Evolutionary conservation across 2,329 filamentous ascomycete genomes (phyloP).

Genomic region (Ophiostoma piceae): DNA sequence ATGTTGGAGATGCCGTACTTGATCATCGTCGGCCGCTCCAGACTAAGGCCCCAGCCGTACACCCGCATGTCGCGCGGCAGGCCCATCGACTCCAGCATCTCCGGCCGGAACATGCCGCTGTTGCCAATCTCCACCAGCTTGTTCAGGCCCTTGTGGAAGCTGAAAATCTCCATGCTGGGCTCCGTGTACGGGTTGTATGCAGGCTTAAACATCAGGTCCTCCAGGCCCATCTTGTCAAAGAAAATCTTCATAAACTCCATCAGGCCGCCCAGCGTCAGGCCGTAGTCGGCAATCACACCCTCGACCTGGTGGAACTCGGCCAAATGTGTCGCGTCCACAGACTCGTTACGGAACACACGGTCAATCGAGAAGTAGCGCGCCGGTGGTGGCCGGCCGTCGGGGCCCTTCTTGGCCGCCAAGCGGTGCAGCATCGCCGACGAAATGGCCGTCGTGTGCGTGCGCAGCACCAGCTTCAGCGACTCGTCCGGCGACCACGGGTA

Average conservation of each 20-base stretch:
- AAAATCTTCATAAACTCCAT: conserved; percentile 60
- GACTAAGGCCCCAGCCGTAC: conserved; percentile 85
- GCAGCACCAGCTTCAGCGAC: conserved; percentile 77
- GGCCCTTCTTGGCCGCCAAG: conserved; percentile 69
- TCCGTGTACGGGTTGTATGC: conserved; percentile 93
- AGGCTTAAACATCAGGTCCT: conserved; percentile 84
- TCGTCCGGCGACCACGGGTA: conserved; percentile 91
- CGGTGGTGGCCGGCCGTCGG: conserved; percentile 57
- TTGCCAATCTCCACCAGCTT: conserved; percentile 98
- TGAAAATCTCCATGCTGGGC: conserved; percentile 97
- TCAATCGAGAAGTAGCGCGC: conserved; percentile 99
- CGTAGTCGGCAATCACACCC: conserved; percentile 96
- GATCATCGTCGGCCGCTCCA: conserved; percentile 98
- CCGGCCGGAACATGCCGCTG: conserved; percentile 96
- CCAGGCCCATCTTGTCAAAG: conserved; percentile 93
- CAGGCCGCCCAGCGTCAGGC: conserved; percentile 81
- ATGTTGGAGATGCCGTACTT: conserved; percentile 89
- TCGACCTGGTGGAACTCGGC: conserved; percentile 99
- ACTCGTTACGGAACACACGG: conserved; percentile 95
- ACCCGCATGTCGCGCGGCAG: conserved; percentile 78
- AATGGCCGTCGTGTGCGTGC: conserved; percentile 93
- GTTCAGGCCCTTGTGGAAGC: conserved; percentile 79
- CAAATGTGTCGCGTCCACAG: conserved; percentile 92
- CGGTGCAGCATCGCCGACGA: conserved; percentile 88
- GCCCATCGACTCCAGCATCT: conserved; percentile 95